Evolutionary conservation across 2,329 filamentous ascomycete genomes (phyloP).

Genomic region (Periconia sp.): DNA sequence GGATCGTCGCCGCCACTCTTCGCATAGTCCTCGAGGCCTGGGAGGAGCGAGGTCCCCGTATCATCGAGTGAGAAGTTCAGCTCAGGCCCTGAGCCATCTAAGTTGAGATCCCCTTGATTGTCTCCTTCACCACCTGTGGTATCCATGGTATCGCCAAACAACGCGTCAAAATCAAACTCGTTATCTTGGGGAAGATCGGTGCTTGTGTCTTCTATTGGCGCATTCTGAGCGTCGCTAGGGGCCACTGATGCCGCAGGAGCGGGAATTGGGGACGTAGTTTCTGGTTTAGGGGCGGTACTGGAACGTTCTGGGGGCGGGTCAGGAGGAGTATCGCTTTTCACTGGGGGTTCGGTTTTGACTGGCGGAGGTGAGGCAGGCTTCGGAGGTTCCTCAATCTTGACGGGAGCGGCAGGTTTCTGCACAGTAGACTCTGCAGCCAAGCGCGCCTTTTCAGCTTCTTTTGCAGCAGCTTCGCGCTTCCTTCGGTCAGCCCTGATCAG

Average conservation of each 20-base stretch:
- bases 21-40: constrained; percentile 41
- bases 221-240: constrained; percentile 28
- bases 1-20: constrained; percentile 17
- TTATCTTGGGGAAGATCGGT: constrained; percentile 30
- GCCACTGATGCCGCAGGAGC: constrained; percentile 19
- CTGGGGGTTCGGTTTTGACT: constrained; percentile 1
- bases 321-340: constrained; percentile 5
- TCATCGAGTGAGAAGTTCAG: constrained; percentile 38
- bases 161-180: constrained; percentile 45
- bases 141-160: constrained; percentile 34
- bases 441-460: constrained; percentile 34
- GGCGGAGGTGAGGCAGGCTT: background rate
- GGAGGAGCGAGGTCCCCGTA: constrained; percentile 30
- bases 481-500: constrained; percentile 36
- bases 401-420: constrained; percentile 12
- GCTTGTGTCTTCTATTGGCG: constrained; percentile 34
- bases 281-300: constrained; percentile 12
- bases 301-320: constrained; percentile 9
- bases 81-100: constrained; percentile 27
- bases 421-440: constrained; percentile 29
- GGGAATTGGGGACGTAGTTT: constrained; percentile 15
- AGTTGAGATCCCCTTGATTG: constrained; percentile 21
- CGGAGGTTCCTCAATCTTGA: constrained; percentile 7
- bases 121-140: constrained; percentile 21
- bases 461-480: constrained; percentile 38